Percentiles rank a stretch among this genome's conserved stretches.
Evolutionary conservation across 2,329 filamentous ascomycete species (phyloP).

Genomic region (Sporothrix brunneoviolacea): DNA sequence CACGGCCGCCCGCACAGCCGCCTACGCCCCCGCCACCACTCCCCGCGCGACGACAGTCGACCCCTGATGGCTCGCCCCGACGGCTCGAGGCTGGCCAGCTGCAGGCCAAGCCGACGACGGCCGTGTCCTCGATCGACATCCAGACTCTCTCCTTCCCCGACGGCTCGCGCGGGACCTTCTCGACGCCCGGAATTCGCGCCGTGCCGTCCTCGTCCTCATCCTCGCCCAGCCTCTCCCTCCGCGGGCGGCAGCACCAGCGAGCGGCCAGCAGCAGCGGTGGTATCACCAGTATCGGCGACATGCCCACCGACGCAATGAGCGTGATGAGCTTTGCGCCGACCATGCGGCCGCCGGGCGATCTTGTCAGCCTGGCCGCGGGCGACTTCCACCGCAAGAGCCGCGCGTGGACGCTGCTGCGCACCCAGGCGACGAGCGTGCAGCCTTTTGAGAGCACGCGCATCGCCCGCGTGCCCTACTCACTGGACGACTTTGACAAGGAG

Average conservation of each 20-base stretch:
- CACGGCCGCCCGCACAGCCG: constrained; percentile 21
- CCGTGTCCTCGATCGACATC: constrained; percentile 73
- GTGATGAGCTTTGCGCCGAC: constrained; percentile 61
- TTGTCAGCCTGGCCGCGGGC: constrained; percentile 74
- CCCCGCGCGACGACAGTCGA: constrained; percentile 22
- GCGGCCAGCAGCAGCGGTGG: constrained; percentile 15
- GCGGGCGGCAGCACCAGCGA: constrained; percentile 3
- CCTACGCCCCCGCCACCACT: constrained; percentile 52
- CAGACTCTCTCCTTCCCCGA: constrained; percentile 69
- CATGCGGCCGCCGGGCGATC: constrained; percentile 58
- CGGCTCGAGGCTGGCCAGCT: constrained; percentile 31
- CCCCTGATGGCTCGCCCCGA: constrained; percentile 16
- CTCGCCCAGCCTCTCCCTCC: constrained; percentile 6
- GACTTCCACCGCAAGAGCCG: constrained; percentile 59
- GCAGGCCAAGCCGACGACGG: constrained; percentile 70
- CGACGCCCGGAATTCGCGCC: constrained; percentile 31
- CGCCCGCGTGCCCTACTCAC: constrained; percentile 40
- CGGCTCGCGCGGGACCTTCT: constrained; percentile 58
- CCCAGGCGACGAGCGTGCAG: constrained; percentile 52
- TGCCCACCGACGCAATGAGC: constrained; percentile 60
- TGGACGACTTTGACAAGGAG: constrained; percentile 65
- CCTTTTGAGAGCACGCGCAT: constrained; percentile 51
- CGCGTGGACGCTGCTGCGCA: constrained; percentile 61
- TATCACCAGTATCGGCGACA: constrained; percentile 27
- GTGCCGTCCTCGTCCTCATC: constrained; percentile 22